Evolutionary conservation across 1,284 basidiomycete genomes (phyloP), one percentile per base, ranked within the genome.

Genomic region (Phellopilus nigrolimitatus): DNA sequence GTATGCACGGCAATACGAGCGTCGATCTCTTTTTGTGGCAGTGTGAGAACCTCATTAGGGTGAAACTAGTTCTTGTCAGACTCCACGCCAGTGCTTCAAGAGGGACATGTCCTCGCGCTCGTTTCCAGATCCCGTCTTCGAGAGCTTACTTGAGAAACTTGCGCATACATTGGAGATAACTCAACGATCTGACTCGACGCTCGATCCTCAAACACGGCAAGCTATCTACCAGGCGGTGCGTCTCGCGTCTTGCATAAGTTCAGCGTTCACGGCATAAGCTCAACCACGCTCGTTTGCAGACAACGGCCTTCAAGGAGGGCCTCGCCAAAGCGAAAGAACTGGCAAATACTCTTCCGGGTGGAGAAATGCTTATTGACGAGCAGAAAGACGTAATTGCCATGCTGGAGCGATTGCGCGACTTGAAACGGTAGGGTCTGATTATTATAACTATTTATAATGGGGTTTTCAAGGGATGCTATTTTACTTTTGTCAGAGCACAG

Each of bases 321-420:
- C 58, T 87, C 40, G 63, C 62, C 13, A 73, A 75, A 40, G 84
- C 83, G 0, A 82, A 75, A 60, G 76, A 82, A 3, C 66, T 77
- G 37, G 79, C 82, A 0, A 61, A 59, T 7, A 65, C 68, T 22
- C 67, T 88, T 3, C 79, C 82, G 0, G 84, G 84, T 3, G 84
- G 84, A 7, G 84, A 87, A 59, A 64, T 86, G 44, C 66, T 74
- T 34, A 73, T 79, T 43, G 68, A 75, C 39, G 80, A 86, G 47
- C 84, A 88, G 58, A 76, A 81, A 54, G 77, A 82, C 36, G 71
- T 87, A 3, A 79, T 86, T 42, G 65, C 65, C 34, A 81, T 86
- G 79, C 66, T 88, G 12, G 75, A 79, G 58, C 69, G 65, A 22
- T 57, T 87, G 49, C 72, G 74, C 56, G 73, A 79, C 52, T 72